Base-by-base conservation (phyloP, 2,329 filamentous ascomycete genomes). In the Plenodomus biglobosus region DNA sequence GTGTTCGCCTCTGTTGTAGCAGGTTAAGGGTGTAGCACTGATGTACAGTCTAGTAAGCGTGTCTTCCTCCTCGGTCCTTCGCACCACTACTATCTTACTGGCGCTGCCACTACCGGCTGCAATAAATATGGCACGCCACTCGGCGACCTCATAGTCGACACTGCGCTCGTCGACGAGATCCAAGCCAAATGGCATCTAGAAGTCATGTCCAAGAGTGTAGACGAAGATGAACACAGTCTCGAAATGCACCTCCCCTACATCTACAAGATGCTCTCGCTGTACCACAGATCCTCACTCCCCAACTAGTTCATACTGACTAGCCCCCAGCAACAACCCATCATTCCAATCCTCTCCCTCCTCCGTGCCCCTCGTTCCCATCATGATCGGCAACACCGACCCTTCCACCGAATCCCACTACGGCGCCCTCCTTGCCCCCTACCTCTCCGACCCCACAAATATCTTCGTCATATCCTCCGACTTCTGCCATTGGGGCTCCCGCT, bases 191-290 rank as follows among this genome's bases (percentile, higher is more conserved):
- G 65, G 66, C 44, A 42, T 2, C 52, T 71, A 6, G 58, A 68
- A 30, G 48, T 50, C 30, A 94, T 96, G 77, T 83, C 81, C 1
- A 73, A 71, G 16, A 64, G 76, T 3, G 78, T 84, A 5, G 94
- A 99, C 64, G 82, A 90, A 53, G 80, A 82, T 4, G 94, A 99
- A 73, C 94, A 99, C 73, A 96, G 90, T 42, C 81, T 97, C 1
- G 94, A 99, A 76, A 95, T 99, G 87, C 94, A 99, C 61, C 79
- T 97, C 8, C 92, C 94, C 0, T 96, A 95, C 66, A 87, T 97
- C 55, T 92, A 91, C 78, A 91, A 92, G 67, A 84, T 88, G 44
- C 79, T 86, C 6, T 80, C 80, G 48, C 74, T 76, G 68, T 81
- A 58, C 34, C 47, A 52, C 47, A 41, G 24, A 4, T 24, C 19